Percentiles rank a stretch among this genome's conserved stretches.
Evolutionary conservation across 2,329 filamentous ascomycete species (phyloP).

Genomic region (Acarospora socialis): DNA sequence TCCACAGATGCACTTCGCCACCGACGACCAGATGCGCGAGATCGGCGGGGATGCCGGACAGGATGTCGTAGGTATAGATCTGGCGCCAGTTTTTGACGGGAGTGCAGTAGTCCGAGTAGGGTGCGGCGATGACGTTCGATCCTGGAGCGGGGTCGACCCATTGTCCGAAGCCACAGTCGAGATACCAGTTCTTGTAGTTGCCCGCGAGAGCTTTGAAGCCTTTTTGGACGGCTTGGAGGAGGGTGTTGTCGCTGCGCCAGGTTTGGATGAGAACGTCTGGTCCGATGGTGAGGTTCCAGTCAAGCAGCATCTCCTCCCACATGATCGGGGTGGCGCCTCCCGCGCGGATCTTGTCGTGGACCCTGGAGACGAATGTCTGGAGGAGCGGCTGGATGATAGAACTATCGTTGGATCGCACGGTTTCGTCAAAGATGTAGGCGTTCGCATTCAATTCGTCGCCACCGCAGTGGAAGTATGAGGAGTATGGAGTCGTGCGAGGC

Average conservation of each 20-base stretch:
- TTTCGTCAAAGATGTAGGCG: slow-evolving; percentile 58
- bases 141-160: slow-evolving; percentile 57
- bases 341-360: slow-evolving; percentile 49
- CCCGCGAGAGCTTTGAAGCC: slow-evolving; percentile 62
- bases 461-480: slow-evolving; percentile 69
- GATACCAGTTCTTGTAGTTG: slow-evolving; percentile 68
- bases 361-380: slow-evolving; percentile 60
- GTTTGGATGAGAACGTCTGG: slow-evolving; percentile 62
- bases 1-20: slow-evolving; percentile 71
- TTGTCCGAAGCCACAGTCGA: slow-evolving; percentile 69
- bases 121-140: slow-evolving; percentile 30
- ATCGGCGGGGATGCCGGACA: slow-evolving; percentile 45
- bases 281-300: slow-evolving; percentile 63
- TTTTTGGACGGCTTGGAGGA: slow-evolving; percentile 43
- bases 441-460: slow-evolving; percentile 77
- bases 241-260: slow-evolving; percentile 54
- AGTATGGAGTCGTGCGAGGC: slow-evolving; percentile 54
- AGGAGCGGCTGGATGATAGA: slow-evolving; percentile 58
- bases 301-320: slow-evolving; percentile 75
- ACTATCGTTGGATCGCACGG: slow-evolving; percentile 51
- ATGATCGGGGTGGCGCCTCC: slow-evolving; percentile 59
- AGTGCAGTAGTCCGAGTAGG: slow-evolving; percentile 68
- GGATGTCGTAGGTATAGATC: slow-evolving; percentile 67
- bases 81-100: slow-evolving; percentile 71
- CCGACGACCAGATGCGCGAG: slow-evolving; percentile 57